Evolutionary conservation across 2,329 filamentous ascomycete species (phyloP).

Genomic region (Endothia cerciana): DNA sequence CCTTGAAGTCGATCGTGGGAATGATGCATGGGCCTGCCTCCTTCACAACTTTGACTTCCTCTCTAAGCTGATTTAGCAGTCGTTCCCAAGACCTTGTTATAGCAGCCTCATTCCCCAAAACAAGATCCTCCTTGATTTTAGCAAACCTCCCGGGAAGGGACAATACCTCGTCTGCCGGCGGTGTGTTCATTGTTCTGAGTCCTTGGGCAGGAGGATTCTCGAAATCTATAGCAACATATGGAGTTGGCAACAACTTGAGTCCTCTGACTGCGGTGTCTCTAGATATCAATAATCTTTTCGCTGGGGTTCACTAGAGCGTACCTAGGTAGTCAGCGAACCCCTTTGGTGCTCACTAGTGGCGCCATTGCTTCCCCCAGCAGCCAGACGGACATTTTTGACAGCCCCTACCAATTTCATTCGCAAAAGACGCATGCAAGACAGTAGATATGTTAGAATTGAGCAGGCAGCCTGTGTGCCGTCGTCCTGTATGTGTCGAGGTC

Average conservation of each 20-base stretch:
- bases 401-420: not conserved
- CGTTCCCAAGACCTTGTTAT: conserved; percentile 46
- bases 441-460: not conserved
- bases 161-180: conserved; percentile 26
- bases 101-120: conserved; percentile 43
- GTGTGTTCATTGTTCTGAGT: conserved; percentile 22
- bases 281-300: not conserved
- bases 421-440: not conserved
- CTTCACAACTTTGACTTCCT: conserved; percentile 45
- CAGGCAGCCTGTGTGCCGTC: not conserved
- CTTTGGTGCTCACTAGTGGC: not conserved
- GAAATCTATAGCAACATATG: not conserved
- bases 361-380: not conserved
- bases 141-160: conserved; percentile 47
- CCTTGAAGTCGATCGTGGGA: conserved; percentile 47
- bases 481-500: not conserved
- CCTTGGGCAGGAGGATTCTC: not conserved
- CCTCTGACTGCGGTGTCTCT: not conserved
- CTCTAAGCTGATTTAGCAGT: conserved; percentile 41
- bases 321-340: not conserved
- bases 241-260: not conserved
- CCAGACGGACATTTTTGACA: not conserved
- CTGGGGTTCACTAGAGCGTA: not conserved
- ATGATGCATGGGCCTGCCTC: conserved; percentile 41
- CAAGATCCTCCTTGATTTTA: conserved; percentile 44